Evolutionary conservation across 2,329 filamentous ascomycete genomes (phyloP).

Genomic region (Aspergillus fischeri): DNA sequence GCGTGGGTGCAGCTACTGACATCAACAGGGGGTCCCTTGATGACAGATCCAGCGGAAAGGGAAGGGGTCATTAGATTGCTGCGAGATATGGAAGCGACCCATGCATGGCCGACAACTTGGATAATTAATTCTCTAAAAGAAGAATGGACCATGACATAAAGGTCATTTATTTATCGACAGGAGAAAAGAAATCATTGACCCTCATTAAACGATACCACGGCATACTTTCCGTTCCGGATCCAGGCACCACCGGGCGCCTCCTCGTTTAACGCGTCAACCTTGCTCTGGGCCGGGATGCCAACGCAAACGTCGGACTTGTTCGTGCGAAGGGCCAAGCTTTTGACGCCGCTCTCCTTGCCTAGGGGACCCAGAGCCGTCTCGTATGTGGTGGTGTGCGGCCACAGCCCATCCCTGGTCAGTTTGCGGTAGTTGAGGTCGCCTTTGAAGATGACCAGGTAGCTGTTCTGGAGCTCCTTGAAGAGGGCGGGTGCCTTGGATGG

Average conservation of each 20-base stretch:
- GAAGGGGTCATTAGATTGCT: constrained; percentile 5
- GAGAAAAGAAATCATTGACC: too few species aligned
- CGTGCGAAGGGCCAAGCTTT: too few species aligned
- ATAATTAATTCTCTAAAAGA: constrained; percentile 9
- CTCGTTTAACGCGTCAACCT: constrained; percentile 10
- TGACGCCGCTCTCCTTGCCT: background rate
- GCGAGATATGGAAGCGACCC: constrained; percentile 9
- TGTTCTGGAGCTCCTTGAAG: constrained; percentile 15
- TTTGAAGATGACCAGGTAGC: constrained; percentile 19
- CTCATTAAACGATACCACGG: constrained; percentile 5
- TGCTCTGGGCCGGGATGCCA: constrained; percentile 12
- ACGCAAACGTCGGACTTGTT: constrained; percentile 3
- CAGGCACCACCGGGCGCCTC: constrained; percentile 11
- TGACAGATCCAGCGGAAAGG: constrained; percentile 8
- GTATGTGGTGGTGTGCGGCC: constrained; percentile 17
- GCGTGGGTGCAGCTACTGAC: too few species aligned
- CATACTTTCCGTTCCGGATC: constrained; percentile 16
- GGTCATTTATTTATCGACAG: too few species aligned
- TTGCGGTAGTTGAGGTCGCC: constrained; percentile 24
- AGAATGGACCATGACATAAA: constrained; percentile 5
- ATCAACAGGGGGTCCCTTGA: too few species aligned
- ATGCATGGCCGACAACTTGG: constrained; percentile 9
- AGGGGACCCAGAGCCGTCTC: constrained; percentile 17
- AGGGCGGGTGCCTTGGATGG: constrained; percentile 8
- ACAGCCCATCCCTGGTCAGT: constrained; percentile 18